A percentile compares a stretch with the other conserved stretches of the same genome.
These are phyloP conservation scores for Hippophae gyantsensis DNA, from an alignment of 306 rosid species.

Conservation along the genomic window DNA sequence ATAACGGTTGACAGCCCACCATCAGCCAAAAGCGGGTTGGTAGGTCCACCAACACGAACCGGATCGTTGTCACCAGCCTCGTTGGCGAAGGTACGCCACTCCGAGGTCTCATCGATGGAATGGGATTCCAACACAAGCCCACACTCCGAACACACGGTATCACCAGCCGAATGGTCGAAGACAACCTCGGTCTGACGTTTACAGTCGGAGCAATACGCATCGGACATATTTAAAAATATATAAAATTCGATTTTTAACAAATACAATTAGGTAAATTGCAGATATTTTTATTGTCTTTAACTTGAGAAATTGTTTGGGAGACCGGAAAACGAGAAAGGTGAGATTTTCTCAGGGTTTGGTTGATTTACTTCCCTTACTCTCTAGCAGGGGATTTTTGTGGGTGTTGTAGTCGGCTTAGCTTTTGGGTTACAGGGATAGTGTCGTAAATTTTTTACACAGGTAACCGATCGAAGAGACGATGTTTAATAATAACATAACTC, in stretches of 20 bases:
- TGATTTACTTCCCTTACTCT: too few relatives aligned
- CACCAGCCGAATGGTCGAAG: slow-evolving; percentile 87
- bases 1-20: slow-evolving; percentile 91
- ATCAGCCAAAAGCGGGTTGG: slow-evolving; percentile 71
- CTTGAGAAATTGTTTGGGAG: background rate
- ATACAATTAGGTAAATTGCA: background rate
- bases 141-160: slow-evolving; percentile 88
- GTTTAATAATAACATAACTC: too few relatives aligned
- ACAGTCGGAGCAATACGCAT: slow-evolving; percentile 80
- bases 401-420: too few relatives aligned
- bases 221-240: slow-evolving; percentile 38
- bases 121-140: slow-evolving; percentile 86
- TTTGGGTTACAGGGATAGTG: too few relatives aligned
- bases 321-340: background rate
- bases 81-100: slow-evolving; percentile 89
- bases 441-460: too few relatives aligned
- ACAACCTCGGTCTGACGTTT: slow-evolving; percentile 93
- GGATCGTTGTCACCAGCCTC: slow-evolving; percentile 97
- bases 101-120: slow-evolving; percentile 88
- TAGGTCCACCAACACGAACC: slow-evolving; percentile 87
- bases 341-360: background rate
- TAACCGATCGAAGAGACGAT: too few relatives aligned
- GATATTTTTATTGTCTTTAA: background rate
- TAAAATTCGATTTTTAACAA: background rate
- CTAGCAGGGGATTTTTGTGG: too few relatives aligned